Evolutionary conservation across 148 eudicot species (phyloP).

Genomic region (Rheum nobile): DNA sequence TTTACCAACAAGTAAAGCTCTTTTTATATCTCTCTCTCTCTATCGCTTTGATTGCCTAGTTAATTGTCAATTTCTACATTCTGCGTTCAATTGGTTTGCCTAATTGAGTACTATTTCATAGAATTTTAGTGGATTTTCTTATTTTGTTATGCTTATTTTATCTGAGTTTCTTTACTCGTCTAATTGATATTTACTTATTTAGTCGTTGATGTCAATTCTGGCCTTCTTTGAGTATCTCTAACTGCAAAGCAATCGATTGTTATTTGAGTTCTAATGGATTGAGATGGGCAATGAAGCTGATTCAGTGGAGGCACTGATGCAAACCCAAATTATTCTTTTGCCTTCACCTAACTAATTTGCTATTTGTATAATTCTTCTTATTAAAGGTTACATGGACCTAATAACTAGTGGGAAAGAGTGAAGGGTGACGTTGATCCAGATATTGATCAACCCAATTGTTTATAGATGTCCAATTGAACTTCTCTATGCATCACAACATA

Average conservation of each 20-base stretch:
- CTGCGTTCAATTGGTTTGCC: background rate
- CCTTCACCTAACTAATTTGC: background rate
- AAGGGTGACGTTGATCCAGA: background rate
- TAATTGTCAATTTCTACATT: background rate
- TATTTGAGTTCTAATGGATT: background rate
- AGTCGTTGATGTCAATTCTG: background rate
- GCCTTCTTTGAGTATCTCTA: background rate
- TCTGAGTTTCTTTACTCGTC: background rate
- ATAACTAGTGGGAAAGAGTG: background rate
- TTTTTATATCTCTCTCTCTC: background rate
- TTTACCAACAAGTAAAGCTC: conserved; percentile 57
- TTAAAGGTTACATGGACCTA: background rate
- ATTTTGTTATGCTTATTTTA: background rate
- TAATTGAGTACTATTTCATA: background rate
- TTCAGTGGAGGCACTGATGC: background rate
- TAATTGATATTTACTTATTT: background rate
- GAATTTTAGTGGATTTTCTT: background rate
- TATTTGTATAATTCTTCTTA: background rate
- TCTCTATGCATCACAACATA: background rate
- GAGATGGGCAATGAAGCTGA: background rate
- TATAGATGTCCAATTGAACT: background rate
- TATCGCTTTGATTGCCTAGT: background rate
- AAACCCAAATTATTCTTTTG: background rate
- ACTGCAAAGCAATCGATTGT: background rate
- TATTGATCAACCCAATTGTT: background rate